phyloP scores from a whole-genome alignment of 2,329 filamentous ascomycete genomes.

The Leptosphaerulina australis region DNA sequence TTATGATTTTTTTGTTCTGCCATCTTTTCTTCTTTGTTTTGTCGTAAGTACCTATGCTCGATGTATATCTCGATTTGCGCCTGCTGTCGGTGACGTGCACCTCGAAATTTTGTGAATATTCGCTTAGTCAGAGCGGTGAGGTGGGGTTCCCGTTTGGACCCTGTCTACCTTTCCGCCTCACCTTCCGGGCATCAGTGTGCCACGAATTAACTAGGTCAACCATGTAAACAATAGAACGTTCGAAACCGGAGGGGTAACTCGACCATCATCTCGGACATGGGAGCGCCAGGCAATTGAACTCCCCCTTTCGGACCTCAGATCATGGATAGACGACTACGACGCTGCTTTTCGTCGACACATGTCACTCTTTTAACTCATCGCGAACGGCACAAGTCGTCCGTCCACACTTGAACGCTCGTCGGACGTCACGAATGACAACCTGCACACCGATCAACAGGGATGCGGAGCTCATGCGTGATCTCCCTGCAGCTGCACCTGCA shows the following conservation, averaged over 20 bases:
- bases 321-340: not conserved
- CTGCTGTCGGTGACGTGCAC: conserved; percentile 1
- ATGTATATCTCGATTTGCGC: not conserved
- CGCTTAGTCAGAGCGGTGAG: conserved; percentile 29
- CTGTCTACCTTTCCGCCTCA: not conserved
- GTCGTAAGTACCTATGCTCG: not conserved
- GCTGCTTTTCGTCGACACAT: not conserved
- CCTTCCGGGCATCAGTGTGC: not conserved
- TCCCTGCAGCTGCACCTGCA: conserved; percentile 14
- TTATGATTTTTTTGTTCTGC: conserved; percentile 21
- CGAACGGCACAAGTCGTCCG: not conserved
- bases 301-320: conserved; percentile 1
- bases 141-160: conserved; percentile 17
- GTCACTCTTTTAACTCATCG: not conserved
- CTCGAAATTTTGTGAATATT: conserved; percentile 27
- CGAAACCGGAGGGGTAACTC: conserved; percentile 14
- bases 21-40: conserved; percentile 21
- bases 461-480: conserved; percentile 7
- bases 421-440: not conserved
- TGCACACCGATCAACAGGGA: conserved; percentile 11
- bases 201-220: conserved; percentile 5
- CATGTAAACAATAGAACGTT: conserved; percentile 8
- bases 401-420: not conserved
- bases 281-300: not conserved
- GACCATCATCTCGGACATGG: not conserved